Evolutionary conservation across 192 early-diverging fungal species (phyloP), one percentile per base, ranked within the genome.

Genomic region (Neocallimastix lanati): DNA sequence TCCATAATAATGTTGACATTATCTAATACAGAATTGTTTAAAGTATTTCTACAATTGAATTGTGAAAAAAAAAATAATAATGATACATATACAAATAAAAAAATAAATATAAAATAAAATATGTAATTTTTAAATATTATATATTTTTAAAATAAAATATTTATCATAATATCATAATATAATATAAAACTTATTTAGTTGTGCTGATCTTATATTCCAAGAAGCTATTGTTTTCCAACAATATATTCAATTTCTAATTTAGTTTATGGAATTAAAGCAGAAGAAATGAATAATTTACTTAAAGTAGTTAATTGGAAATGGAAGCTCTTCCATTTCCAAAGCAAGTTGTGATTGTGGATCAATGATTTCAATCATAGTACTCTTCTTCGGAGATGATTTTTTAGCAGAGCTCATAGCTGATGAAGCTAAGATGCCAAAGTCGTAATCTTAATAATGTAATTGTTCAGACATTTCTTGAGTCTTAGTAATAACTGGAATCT

Each of bases 191-290:
- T 28, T 27, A 15, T 29, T 28, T 2, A 82, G 3, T 38, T 80
- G 79, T 28, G 79, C 76, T 35, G 80, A 6, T 13, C 67, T 76
- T 90, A 93, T 91, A 88, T 99, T 94, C 87, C 97, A 96, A 15
- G 98, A 93, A 80, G 98, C 80, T 78, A 97, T 94, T 28, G 88
- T 84, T 76, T 87, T 28, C 87, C 85, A 77, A 99, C 95, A 28
- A 92, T 91, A 85, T 99, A 99, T 84, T 99, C 97, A 15, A 94
- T 96, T 84, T 98, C 97, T 14, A 90, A 87, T 82, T 99, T 96
- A 18, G 96, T 97, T 27, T 97, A 86, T 78, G 90, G 91, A n/a
- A 91, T 87, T 25, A 92, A 85, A 82, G 90, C 88, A 78, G 92
- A 94, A 28, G 93, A 94, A 81, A 95, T 96, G 89, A 96, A 93